Conservation (phyloP, 2,329 filamentous ascomycete genomes). For the Aspergillus novoparasiticus region DNA sequence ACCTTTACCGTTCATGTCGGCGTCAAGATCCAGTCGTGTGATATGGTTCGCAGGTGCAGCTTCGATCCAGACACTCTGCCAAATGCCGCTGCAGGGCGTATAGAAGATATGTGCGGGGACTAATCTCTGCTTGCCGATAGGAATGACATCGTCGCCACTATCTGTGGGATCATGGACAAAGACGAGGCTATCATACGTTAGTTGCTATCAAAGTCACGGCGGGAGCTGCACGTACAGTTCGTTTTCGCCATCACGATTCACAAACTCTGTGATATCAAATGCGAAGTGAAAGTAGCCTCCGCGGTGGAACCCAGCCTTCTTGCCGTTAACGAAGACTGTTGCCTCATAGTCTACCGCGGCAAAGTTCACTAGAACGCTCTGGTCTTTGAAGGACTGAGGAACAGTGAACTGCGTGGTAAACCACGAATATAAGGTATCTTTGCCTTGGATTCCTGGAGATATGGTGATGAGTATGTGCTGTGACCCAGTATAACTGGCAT, state of each 20-base stretch:
- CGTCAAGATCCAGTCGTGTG: conserved; percentile 61
- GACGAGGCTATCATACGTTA: conserved; percentile 52
- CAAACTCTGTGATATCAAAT: conserved; percentile 57
- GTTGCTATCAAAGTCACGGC: not conserved
- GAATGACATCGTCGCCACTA: conserved; percentile 56
- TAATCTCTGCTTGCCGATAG: conserved; percentile 66
- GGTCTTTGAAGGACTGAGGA: conserved; percentile 46
- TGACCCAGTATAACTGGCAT: not conserved
- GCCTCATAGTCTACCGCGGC: conserved; percentile 56
- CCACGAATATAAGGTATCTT: conserved; percentile 47
- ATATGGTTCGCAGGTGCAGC: conserved; percentile 61
- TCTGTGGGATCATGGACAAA: conserved; percentile 72
- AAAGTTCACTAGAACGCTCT: conserved; percentile 51
- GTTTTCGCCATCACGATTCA: conserved; percentile 51
- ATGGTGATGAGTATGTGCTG: not conserved
- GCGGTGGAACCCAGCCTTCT: conserved; percentile 54
- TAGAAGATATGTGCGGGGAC: conserved; percentile 65
- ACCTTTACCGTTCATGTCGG: conserved; percentile 58
- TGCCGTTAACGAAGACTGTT: conserved; percentile 61
- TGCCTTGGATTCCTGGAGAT: conserved; percentile 41
- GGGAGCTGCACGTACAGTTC: conserved; percentile 50
- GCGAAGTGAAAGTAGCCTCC: conserved; percentile 67
- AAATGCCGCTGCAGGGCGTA: conserved; percentile 72
- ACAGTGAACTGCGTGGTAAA: conserved; percentile 53
- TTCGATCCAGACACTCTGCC: conserved; percentile 74